Conservation (phyloP, 1,139 yeast genomes). For the Zygosaccharomyces pseudobailii region DNA sequence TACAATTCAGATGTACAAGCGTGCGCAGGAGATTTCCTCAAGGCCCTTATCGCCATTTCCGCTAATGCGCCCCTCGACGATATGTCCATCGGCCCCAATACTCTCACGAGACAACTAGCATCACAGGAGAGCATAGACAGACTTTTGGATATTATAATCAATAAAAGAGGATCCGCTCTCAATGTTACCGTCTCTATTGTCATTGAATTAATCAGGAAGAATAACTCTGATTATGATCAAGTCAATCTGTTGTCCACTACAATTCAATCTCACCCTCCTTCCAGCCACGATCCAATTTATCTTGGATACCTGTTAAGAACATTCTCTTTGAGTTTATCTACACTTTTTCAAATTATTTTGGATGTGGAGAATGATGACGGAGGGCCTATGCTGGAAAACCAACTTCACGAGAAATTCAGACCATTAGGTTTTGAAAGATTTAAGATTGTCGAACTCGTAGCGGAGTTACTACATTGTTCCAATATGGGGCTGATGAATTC, state of each 20-base stretch:
- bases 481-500: conserved; percentile 93
- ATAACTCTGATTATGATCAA: conserved; percentile 91
- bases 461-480: conserved; percentile 92
- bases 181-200: conserved; percentile 94
- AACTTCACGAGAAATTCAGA: conserved; percentile 40
- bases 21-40: conserved; percentile 90
- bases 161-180: conserved; percentile 76
- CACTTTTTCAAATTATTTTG: conserved; percentile 43
- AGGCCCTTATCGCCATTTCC: conserved; percentile 87
- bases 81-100: conserved; percentile 93
- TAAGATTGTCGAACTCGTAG: conserved; percentile 89
- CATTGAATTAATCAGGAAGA: conserved; percentile 89
- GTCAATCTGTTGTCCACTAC: conserved; percentile 82
- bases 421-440: conserved; percentile 95
- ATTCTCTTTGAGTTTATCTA: conserved; percentile 31
- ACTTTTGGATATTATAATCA: conserved; percentile 69
- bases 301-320: conserved; percentile 35
- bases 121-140: conserved; percentile 57
- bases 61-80: conserved; percentile 65
- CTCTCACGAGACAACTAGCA: conserved; percentile 82
- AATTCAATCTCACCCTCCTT: conserved; percentile 81
- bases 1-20: conserved; percentile 64
- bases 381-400: conserved; percentile 21
- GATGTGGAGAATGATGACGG: conserved; percentile 19
- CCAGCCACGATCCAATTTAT: conserved; percentile 75